A percentile compares a stretch with the other conserved stretches of the same genome.
Evolutionary conservation across 768 basidiomycete species (phyloP).

Genomic region (Lactifluus echinatus): DNA sequence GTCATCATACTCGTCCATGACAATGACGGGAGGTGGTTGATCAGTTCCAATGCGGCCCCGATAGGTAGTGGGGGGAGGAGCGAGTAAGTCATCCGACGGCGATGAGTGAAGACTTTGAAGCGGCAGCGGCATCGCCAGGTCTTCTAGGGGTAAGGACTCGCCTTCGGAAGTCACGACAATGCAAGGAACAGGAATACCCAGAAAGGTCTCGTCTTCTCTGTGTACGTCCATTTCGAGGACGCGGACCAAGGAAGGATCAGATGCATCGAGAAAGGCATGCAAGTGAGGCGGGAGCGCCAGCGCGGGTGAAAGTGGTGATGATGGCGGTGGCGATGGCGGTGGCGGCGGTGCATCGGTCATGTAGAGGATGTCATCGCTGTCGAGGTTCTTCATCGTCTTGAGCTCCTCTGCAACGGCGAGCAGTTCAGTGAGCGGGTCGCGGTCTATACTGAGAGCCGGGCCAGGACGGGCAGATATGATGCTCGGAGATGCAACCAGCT

Average conservation of each 20-base stretch:
- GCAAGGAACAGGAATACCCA: constrained; percentile 13
- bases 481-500: constrained; percentile 11
- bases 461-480: constrained; percentile 1
- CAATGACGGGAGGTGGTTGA: neutral
- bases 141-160: neutral
- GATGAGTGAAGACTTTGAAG: neutral
- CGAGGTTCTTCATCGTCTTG: constrained; percentile 11
- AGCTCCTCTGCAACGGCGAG: constrained; percentile 16
- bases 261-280: constrained; percentile 13
- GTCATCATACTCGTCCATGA: neutral
- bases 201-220: constrained; percentile 10
- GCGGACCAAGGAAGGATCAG: neutral
- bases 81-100: constrained; percentile 2
- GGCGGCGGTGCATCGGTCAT: constrained; percentile 6
- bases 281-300: too few relatives aligned
- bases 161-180: constrained; percentile 14
- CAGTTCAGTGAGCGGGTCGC: constrained; percentile 12
- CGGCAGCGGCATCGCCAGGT: neutral
- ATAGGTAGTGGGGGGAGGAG: constrained; percentile 5
- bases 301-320: too few relatives aligned
- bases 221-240: constrained; percentile 16
- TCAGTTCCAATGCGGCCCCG: neutral
- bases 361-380: constrained; percentile 15
- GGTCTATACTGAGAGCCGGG: neutral
- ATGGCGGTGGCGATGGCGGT: constrained; percentile 3